Conservation (phyloP, 1,284 basidiomycete species). For the Xerocomus minutiporus region DNA sequence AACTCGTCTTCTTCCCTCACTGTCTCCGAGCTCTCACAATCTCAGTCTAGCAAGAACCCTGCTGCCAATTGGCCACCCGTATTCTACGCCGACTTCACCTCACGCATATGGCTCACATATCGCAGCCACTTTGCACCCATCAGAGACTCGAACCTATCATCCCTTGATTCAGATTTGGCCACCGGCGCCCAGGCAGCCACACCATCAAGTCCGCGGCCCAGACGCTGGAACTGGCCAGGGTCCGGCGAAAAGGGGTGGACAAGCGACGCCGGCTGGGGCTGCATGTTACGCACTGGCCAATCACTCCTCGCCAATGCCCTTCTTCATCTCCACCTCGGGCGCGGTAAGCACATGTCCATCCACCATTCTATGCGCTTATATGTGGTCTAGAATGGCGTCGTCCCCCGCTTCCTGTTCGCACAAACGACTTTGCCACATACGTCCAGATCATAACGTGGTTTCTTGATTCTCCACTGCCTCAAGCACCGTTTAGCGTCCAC, state of each 20-base stretch:
- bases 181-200: conserved; percentile 20
- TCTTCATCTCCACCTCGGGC: conserved; percentile 77
- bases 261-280: conserved; percentile 96
- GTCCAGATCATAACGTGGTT: conserved; percentile 93
- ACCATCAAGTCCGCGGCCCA: conserved; percentile 35
- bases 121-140: conserved; percentile 86
- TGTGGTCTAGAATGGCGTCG: conserved; percentile 70
- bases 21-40: conserved; percentile 37
- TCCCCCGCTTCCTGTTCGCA: conserved; percentile 56
- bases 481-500: conserved; percentile 95
- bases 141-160: conserved; percentile 58
- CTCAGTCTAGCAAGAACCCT: conserved; percentile 40
- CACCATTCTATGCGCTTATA: conserved; percentile 9
- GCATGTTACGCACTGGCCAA: conserved; percentile 95
- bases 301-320: conserved; percentile 88
- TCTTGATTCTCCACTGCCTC: conserved; percentile 82
- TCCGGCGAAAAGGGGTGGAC: conserved; percentile 76
- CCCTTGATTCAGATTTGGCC: conserved; percentile 40
- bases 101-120: conserved; percentile 88
- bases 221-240: conserved; percentile 47
- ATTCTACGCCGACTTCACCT: conserved; percentile 89
- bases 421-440: conserved; percentile 69
- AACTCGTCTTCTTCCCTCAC: conserved; percentile 45
- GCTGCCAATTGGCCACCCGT: conserved; percentile 66
- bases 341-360: conserved; percentile 55